phyloP scores from a whole-genome alignment of 495 filamentous ascomycete species.

The Penicillium flavigenum region DNA sequence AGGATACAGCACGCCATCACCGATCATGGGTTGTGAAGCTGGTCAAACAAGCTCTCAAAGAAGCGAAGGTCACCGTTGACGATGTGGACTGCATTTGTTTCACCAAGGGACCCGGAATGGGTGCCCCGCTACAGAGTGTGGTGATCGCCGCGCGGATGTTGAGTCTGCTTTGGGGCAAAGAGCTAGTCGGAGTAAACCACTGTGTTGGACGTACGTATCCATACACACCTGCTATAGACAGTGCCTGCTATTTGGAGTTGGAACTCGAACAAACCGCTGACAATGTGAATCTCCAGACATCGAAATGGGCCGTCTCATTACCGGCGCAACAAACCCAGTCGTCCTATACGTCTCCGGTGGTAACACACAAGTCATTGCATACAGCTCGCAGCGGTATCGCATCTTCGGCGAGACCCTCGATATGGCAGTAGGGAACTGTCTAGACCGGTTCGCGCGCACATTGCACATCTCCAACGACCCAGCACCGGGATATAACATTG shows the following conservation, averaged over 20 bases:
- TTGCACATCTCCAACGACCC: constrained; percentile 92
- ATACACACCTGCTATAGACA: neutral
- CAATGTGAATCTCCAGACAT: constrained; percentile 55
- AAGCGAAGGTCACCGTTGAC: constrained; percentile 57
- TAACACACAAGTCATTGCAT: constrained; percentile 98
- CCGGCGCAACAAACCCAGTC: constrained; percentile 85
- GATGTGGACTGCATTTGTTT: constrained; percentile 93
- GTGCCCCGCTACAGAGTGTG: constrained; percentile 85
- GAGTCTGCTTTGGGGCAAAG: constrained; percentile 80
- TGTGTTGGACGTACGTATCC: constrained; percentile 78
- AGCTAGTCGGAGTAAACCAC: constrained; percentile 91
- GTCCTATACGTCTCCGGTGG: constrained; percentile 95
- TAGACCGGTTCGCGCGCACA: constrained; percentile 92
- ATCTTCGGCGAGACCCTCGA: constrained; percentile 98
- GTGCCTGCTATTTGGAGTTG: neutral
- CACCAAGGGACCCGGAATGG: constrained; percentile 95
- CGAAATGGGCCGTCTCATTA: constrained; percentile 96
- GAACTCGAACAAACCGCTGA: constrained; percentile 12
- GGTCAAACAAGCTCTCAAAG: constrained; percentile 70
- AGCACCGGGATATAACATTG: constrained; percentile 95
- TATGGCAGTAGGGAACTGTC: constrained; percentile 95
- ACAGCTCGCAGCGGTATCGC: constrained; percentile 87
- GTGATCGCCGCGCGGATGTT: constrained; percentile 83
- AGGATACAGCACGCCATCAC: constrained; percentile 93
- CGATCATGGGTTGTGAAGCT: constrained; percentile 77